Evolutionary conservation across 2,329 filamentous ascomycete genomes (phyloP).

Genomic region (Clarireedia monteithiana): DNA sequence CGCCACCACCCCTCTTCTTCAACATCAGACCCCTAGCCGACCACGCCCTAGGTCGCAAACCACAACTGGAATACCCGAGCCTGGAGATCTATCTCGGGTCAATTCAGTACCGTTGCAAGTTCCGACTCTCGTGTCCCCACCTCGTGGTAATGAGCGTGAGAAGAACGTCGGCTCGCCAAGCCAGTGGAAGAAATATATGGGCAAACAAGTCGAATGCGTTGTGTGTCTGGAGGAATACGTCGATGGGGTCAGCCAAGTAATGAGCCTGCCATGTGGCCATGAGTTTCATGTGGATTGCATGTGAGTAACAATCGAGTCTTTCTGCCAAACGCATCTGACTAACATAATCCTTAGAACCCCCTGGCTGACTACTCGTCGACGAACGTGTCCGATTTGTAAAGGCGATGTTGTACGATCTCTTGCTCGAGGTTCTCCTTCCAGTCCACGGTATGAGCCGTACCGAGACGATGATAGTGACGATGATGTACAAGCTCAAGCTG

Average conservation of each 20-base stretch:
- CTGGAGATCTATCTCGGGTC: constrained; percentile 38
- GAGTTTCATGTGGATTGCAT: constrained; percentile 99
- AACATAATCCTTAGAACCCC: constrained; percentile 58
- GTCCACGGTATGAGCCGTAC: constrained; percentile 28
- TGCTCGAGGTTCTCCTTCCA: constrained; percentile 35
- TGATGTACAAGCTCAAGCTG: constrained; percentile 37
- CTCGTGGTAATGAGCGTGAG: constrained; percentile 35
- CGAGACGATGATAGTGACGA: constrained; percentile 37
- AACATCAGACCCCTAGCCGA: constrained; percentile 41
- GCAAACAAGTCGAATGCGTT: constrained; percentile 76
- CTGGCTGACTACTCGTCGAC: constrained; percentile 88
- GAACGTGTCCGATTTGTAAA: constrained; percentile 98
- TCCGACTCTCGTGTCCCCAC: constrained; percentile 13
- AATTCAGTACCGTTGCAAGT: constrained; percentile 31
- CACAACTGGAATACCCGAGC: constrained; percentile 51
- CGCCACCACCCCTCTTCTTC: constrained; percentile 73
- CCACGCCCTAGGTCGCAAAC: constrained; percentile 58
- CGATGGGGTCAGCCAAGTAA: constrained; percentile 87
- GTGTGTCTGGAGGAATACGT: constrained; percentile 96
- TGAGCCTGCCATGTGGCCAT: constrained; percentile 95
- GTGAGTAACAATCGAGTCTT: constrained; percentile 49
- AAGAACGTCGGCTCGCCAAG: constrained; percentile 39
- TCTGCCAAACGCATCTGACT: constrained; percentile 8
- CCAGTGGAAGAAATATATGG: constrained; percentile 61
- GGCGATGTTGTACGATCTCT: constrained; percentile 80